Percentiles rank a stretch among this genome's conserved stretches.
Conservation (phyloP, 2,329 filamentous ascomycete species). For the Epichloe coenophiala region DNA sequence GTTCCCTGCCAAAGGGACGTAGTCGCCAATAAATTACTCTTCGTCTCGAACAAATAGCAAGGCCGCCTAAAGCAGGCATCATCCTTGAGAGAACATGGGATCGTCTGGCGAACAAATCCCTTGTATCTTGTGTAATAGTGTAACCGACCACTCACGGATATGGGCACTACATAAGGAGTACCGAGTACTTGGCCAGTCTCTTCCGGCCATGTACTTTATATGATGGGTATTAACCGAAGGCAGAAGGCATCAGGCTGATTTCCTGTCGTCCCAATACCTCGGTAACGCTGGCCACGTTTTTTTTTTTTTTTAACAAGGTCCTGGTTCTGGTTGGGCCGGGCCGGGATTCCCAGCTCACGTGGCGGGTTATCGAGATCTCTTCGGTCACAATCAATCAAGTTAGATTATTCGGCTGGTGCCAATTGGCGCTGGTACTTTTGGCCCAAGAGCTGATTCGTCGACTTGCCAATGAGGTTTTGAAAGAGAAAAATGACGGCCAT, state of each 20-base stretch:
- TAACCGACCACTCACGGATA: neutral
- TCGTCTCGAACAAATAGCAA: neutral
- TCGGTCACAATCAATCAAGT: neutral
- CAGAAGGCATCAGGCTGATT: neutral
- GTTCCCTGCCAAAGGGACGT: neutral
- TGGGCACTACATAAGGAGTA: too few species aligned
- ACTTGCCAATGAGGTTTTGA: neutral
- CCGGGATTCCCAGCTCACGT: neutral
- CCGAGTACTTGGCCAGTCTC: neutral
- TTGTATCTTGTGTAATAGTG: neutral
- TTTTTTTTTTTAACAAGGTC: neutral
- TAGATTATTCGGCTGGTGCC: neutral
- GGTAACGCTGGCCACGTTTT: neutral
- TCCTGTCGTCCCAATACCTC: neutral
- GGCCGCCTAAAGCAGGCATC: neutral
- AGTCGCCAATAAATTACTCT: neutral
- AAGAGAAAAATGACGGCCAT: neutral
- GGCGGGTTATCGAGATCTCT: neutral
- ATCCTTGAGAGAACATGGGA: neutral
- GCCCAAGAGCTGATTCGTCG: neutral
- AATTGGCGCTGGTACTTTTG: neutral
- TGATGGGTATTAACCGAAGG: too few species aligned
- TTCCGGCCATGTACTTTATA: too few species aligned
- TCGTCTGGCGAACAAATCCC: neutral
- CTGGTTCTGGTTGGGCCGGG: neutral